A percentile compares a stretch with the other conserved stretches of the same genome.
phyloP scores from a whole-genome alignment of 2,329 filamentous ascomycete species.

The Paracamarosporium sp. region DNA sequence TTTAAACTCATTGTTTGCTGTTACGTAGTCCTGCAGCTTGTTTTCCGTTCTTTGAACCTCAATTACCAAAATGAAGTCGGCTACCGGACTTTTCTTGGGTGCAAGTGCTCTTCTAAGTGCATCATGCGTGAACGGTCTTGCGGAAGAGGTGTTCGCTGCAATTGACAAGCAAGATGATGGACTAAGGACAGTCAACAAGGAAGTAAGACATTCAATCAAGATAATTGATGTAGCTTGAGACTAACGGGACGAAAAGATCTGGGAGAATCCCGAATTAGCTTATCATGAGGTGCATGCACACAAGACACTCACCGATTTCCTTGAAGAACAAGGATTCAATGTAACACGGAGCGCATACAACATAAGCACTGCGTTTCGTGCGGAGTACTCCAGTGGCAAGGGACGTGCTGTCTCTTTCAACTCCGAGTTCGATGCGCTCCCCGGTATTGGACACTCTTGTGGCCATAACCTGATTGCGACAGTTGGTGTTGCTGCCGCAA shows the following conservation, averaged over 20 bases:
- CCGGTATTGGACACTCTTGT: constrained; percentile 52
- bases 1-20: background rate
- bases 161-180: constrained; percentile 9
- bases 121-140: background rate
- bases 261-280: constrained; percentile 58
- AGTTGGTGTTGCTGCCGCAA: constrained; percentile 44
- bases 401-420: constrained; percentile 56
- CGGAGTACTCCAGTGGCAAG: constrained; percentile 29
- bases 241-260: background rate
- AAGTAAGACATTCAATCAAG: background rate
- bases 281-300: constrained; percentile 60
- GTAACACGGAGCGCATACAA: constrained; percentile 44
- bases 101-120: constrained; percentile 6
- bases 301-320: constrained; percentile 57
- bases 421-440: constrained; percentile 45
- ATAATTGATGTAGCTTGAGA: constrained; percentile 20
- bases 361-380: constrained; percentile 44
- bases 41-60: background rate
- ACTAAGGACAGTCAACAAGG: constrained; percentile 4
- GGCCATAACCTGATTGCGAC: constrained; percentile 55
- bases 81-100: background rate
- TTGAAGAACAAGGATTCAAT: constrained; percentile 44
- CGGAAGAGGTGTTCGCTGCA: constrained; percentile 7
- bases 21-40: background rate
- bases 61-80: background rate